Percentiles rank a stretch among this genome's conserved stretches.
Conservation (phyloP, 169 alveolate species). For the Miamiensis avidus region DNA sequence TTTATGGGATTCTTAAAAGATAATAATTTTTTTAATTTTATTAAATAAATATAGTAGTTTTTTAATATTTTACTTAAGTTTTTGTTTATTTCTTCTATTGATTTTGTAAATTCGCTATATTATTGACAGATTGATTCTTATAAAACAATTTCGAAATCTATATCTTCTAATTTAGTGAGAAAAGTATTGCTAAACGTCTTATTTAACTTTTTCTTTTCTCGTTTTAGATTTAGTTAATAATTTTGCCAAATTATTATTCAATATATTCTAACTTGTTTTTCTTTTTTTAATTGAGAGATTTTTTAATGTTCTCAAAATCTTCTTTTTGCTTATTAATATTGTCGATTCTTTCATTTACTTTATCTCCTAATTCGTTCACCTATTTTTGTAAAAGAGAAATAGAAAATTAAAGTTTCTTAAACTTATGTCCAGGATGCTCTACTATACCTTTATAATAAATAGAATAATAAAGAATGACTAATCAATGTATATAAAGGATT, state of each 20-base stretch:
- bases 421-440: slow-evolving; percentile 19
- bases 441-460: background rate
- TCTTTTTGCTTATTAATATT: background rate
- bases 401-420: slow-evolving; percentile 6
- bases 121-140: background rate
- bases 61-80: background rate
- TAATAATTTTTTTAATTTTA: too few relatives aligned
- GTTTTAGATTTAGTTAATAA: too few relatives aligned
- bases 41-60: too few relatives aligned
- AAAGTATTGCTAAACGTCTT: background rate
- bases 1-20: background rate
- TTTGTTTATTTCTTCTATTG: background rate
- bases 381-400: slow-evolving; percentile 6
- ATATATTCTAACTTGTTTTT: background rate
- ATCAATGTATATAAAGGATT: too few relatives aligned
- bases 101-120: too few relatives aligned
- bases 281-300: too few relatives aligned
- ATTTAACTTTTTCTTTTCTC: background rate
- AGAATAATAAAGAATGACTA: too few relatives aligned
- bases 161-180: background rate
- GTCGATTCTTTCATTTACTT: background rate
- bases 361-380: background rate
- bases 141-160: background rate
- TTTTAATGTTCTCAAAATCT: background rate
- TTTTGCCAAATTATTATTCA: background rate